A percentile compares a stretch with the other conserved stretches of the same genome.
Evolutionary conservation across 208 protist species (phyloP).

Genomic region (Leishmania arabica): DNA sequence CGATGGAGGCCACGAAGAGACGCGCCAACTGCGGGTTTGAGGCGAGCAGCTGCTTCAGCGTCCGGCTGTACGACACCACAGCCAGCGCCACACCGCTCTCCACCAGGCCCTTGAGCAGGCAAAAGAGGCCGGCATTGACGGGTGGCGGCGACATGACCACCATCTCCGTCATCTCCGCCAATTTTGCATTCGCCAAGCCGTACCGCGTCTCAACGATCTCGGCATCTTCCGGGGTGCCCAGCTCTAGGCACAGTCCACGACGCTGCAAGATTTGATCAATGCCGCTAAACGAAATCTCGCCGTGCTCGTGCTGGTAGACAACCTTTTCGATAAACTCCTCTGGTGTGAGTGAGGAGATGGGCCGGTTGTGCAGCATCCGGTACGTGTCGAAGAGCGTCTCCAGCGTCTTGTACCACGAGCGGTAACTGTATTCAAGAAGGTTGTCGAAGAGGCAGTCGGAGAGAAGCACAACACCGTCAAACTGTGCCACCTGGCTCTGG

Average conservation of each 20-base stretch:
- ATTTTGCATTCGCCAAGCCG: conserved; percentile 88
- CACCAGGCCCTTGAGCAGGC: conserved; percentile 59
- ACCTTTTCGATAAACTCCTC: conserved; percentile 87
- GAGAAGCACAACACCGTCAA: conserved; percentile 86
- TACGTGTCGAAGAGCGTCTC: conserved; percentile 90
- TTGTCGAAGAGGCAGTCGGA: conserved; percentile 84
- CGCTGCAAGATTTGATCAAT: conserved; percentile 81
- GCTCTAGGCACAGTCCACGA: conserved; percentile 74
- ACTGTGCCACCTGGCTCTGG: conserved; percentile 46
- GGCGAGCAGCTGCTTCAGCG: conserved; percentile 61
- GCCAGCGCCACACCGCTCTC: conserved; percentile 66
- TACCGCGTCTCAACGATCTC: conserved; percentile 92
- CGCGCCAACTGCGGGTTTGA: conserved; percentile 57
- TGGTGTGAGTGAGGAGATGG: conserved; percentile 74
- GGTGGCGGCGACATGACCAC: conserved; percentile 47
- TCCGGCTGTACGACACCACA: conserved; percentile 85
- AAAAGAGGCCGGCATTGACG: conserved; percentile 59
- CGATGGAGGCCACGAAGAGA: conserved; percentile 78
- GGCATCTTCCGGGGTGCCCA: conserved; percentile 84
- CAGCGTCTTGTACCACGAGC: conserved; percentile 81
- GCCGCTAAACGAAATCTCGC: conserved; percentile 84
- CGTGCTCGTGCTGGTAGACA: conserved; percentile 77
- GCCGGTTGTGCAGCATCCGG: conserved; percentile 70
- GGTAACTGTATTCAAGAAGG: conserved; percentile 87
- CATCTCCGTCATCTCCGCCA: conserved; percentile 88